phyloP scores from a whole-genome alignment of 2,329 filamentous ascomycete genomes.

The Curvularia hawaiiensis region DNA sequence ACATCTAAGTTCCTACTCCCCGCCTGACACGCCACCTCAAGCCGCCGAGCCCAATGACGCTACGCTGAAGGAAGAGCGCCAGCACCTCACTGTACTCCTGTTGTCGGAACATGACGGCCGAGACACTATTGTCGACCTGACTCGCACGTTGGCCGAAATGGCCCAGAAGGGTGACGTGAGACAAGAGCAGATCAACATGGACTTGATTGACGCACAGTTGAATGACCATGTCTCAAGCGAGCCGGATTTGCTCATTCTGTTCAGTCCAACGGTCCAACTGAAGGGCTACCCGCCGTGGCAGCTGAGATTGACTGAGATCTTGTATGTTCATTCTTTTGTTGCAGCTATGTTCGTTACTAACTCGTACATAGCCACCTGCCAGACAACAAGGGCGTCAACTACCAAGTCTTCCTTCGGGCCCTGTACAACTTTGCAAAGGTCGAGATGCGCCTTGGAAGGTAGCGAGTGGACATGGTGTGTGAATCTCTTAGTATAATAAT shows the following conservation, averaged over 20 bases:
- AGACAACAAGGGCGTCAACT: conserved; percentile 84
- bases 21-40: conserved; percentile 49
- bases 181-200: conserved; percentile 78
- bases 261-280: conserved; percentile 81
- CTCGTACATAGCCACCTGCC: conserved; percentile 53
- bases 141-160: conserved; percentile 93
- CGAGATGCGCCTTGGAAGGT: conserved; percentile 82
- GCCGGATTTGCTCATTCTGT: conserved; percentile 87
- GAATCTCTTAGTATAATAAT: conserved; percentile 17
- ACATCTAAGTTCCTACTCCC: conserved; percentile 66
- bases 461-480: conserved; percentile 13
- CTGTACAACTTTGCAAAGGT: conserved; percentile 84
- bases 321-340: conserved; percentile 55
- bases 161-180: conserved; percentile 85
- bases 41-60: conserved; percentile 46
- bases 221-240: conserved; percentile 79
- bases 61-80: conserved; percentile 32
- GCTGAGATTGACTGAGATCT: conserved; percentile 92
- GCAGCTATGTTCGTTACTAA: conserved; percentile 12
- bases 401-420: conserved; percentile 88
- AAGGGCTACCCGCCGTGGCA: conserved; percentile 98
- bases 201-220: conserved; percentile 89
- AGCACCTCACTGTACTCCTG: conserved; percentile 70
- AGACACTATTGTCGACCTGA: conserved; percentile 93
- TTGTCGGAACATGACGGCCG: conserved; percentile 88